These are phyloP conservation scores for Phytophthora agathidicida DNA, from an alignment of 352 stramenopile species.

Conservation along the genomic window DNA sequence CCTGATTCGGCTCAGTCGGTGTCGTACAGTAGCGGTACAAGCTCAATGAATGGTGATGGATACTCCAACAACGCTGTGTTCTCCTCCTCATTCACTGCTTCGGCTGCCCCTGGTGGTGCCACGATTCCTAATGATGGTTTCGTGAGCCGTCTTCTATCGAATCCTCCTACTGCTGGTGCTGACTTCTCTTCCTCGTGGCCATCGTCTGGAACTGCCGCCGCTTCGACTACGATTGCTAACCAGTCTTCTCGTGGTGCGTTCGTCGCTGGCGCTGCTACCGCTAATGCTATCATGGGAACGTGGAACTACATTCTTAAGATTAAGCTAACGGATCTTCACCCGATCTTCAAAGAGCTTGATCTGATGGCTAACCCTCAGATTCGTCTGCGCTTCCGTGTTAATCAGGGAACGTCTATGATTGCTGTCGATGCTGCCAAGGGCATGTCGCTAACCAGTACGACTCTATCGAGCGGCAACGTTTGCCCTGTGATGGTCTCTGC, in stretches of 20 bases:
- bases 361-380: no score
- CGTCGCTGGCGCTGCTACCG: constrained; percentile 5
- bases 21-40: no score
- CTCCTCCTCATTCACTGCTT: background rate
- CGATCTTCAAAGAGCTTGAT: no score
- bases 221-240: constrained; percentile 4
- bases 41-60: constrained; percentile 8
- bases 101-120: background rate
- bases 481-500: constrained; percentile 5
- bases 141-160: no score
- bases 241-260: constrained; percentile 2
- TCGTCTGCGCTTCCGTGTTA: no score
- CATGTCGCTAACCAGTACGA: constrained; percentile 5
- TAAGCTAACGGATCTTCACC: no score
- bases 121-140: no score
- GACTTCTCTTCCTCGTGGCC: background rate
- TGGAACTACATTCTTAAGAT: no score
- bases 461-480: background rate
- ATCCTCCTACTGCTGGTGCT: background rate
- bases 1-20: background rate
- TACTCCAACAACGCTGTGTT: background rate
- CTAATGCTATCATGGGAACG: background rate
- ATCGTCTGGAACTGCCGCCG: background rate
- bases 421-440: background rate
- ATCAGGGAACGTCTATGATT: no score